Evolutionary conservation across 495 filamentous ascomycete genomes (phyloP).

Genomic region (Tuber calosporum): DNA sequence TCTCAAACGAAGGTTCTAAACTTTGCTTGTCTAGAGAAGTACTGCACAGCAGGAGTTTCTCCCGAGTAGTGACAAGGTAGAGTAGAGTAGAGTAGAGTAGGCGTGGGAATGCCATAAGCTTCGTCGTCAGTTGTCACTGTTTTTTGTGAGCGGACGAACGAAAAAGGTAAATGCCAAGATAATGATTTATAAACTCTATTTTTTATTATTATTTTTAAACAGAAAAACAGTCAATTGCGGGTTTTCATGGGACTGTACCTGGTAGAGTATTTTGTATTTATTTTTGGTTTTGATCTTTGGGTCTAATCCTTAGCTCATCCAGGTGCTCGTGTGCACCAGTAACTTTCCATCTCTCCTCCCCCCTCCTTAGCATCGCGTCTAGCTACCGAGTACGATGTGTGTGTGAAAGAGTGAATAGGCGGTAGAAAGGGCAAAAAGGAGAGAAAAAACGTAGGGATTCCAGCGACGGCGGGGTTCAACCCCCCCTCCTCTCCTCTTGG

Average conservation of each 20-base stretch:
- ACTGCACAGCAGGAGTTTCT: not conserved
- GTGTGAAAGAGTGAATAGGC: not conserved
- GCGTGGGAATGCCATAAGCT: slow-evolving; percentile 1
- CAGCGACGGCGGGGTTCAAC: not conserved
- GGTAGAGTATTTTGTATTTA: slow-evolving; percentile 4
- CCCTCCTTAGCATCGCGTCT: not conserved
- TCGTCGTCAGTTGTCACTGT: not conserved
- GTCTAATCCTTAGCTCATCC: slow-evolving; percentile 1
- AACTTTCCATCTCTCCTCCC: not conserved
- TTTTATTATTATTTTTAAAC: not conserved
- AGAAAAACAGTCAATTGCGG: not conserved
- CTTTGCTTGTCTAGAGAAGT: not conserved
- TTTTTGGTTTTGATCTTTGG: not conserved
- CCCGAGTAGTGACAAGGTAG: not conserved
- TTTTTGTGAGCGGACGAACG: not conserved
- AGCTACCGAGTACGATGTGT: not conserved
- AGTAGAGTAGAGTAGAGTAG: not conserved
- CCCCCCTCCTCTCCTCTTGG: not conserved
- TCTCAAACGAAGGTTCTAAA: not conserved
- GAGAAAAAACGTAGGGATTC: not conserved
- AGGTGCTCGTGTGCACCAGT: not conserved
- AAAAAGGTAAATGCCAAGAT: not conserved
- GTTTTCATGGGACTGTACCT: not conserved
- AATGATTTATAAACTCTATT: not conserved
- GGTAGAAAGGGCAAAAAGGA: not conserved